Evolutionary conservation across 495 filamentous ascomycete species (phyloP).

Genomic region (Polyplosphaeria fusca): DNA sequence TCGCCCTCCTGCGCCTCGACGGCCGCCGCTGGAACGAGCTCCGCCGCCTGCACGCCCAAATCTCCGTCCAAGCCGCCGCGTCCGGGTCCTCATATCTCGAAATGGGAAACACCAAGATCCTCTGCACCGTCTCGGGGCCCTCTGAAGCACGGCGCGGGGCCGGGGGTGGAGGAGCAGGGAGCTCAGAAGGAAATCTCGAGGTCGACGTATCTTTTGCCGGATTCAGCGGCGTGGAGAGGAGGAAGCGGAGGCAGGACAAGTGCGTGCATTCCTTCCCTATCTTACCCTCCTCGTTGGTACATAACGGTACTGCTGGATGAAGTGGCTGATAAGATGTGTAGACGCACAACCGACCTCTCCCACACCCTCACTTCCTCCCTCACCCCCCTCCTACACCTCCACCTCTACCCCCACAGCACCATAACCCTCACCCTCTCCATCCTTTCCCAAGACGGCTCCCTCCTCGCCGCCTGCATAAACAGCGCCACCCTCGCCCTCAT

Average conservation of each 20-base stretch:
- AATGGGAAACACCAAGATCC: slow-evolving; percentile 94
- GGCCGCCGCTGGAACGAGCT: slow-evolving; percentile 98
- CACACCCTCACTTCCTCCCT: slow-evolving; percentile 72
- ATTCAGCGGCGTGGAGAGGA: slow-evolving; percentile 83
- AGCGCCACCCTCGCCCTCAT: slow-evolving; percentile 88
- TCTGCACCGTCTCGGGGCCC: slow-evolving; percentile 87
- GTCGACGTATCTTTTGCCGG: slow-evolving; percentile 84
- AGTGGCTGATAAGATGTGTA: too few relatives aligned
- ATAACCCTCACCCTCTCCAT: slow-evolving; percentile 81
- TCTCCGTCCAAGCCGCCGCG: slow-evolving; percentile 84
- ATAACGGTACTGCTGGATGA: background rate
- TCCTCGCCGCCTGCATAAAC: slow-evolving; percentile 87
- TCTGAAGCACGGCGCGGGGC: slow-evolving; percentile 57
- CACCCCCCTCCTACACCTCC: slow-evolving; percentile 68
- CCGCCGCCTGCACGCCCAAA: slow-evolving; percentile 80
- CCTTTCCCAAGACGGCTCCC: slow-evolving; percentile 83
- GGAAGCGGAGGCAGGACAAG: slow-evolving; percentile 73
- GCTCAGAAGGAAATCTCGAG: slow-evolving; percentile 59
- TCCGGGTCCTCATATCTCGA: slow-evolving; percentile 88
- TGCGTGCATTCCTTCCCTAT: slow-evolving; percentile 42
- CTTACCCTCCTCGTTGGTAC: background rate
- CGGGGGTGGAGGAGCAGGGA: slow-evolving; percentile 46
- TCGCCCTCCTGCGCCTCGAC: slow-evolving; percentile 85
- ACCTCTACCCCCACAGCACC: slow-evolving; percentile 84
- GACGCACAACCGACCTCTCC: slow-evolving; percentile 76